phyloP scores from a whole-genome alignment of 164 flowering plant genomes.

The Buxus sempervirens region DNA sequence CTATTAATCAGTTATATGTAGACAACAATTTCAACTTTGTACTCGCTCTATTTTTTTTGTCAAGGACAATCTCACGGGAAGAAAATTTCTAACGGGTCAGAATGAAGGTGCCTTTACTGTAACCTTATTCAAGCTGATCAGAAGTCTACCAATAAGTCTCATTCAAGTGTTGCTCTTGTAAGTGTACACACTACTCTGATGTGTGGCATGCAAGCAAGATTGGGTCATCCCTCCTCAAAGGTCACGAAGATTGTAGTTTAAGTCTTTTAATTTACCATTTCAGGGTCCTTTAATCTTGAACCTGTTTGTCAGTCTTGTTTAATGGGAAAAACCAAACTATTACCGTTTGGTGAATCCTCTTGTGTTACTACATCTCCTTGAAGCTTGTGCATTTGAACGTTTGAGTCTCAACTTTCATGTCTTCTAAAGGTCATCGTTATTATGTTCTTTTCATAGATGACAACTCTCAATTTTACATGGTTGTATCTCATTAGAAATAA shows the following conservation, averaged over 20 bases:
- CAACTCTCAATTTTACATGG: neutral
- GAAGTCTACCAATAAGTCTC: neutral
- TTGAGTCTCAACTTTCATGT: constrained; percentile 2
- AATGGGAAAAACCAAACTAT: constrained; percentile 5
- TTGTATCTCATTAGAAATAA: neutral
- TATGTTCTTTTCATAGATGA: constrained; percentile 1
- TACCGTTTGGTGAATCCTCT: too few relatives aligned
- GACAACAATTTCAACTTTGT: constrained; percentile 2
- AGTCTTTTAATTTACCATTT: neutral
- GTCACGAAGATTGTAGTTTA: neutral
- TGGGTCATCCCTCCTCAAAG: constrained; percentile 1
- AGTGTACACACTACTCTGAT: neutral
- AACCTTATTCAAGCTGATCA: constrained; percentile 1
- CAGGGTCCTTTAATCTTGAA: neutral
- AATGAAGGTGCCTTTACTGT: neutral
- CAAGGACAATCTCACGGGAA: constrained; percentile 3
- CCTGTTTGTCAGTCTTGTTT: neutral
- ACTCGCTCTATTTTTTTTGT: constrained; percentile 1
- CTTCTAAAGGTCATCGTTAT: neutral
- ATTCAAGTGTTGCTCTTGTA: neutral
- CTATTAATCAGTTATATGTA: too few relatives aligned
- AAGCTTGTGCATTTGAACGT: too few relatives aligned
- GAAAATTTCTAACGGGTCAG: neutral
- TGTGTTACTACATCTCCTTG: neutral
- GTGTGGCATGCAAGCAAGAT: constrained; percentile 8